A percentile compares a stretch with the other conserved stretches of the same genome.
These are phyloP conservation scores for Tulasnella sp. DNA, from an alignment of 768 basidiomycete species.

Conservation along the genomic window DNA sequence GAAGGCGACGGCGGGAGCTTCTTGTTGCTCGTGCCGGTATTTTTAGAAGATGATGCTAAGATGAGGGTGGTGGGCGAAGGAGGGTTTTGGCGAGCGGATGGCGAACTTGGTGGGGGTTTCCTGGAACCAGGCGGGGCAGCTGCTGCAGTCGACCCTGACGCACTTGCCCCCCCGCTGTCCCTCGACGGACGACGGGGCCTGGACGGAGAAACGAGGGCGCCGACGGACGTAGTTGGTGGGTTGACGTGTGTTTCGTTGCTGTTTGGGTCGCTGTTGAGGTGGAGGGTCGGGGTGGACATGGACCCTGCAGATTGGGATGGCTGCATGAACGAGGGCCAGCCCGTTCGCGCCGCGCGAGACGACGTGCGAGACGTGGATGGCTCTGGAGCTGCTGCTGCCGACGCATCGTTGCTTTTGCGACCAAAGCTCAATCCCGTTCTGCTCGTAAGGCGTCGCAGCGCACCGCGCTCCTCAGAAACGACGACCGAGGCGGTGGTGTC, in stretches of 20 bases:
- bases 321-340: conserved; percentile 43
- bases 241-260: conserved; percentile 43
- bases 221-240: neutral
- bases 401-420: conserved; percentile 11
- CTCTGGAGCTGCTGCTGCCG: neutral
- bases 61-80: conserved; percentile 15
- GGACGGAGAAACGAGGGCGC: conserved; percentile 37
- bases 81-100: neutral
- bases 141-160: conserved; percentile 29
- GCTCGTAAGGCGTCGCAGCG: conserved; percentile 7
- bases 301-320: conserved; percentile 68
- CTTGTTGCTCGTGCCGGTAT: conserved; percentile 7
- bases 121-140: too few relatives aligned
- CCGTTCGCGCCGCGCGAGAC: neutral
- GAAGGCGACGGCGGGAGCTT: conserved; percentile 28
- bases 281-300: conserved; percentile 69
- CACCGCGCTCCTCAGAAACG: neutral
- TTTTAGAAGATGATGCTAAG: conserved; percentile 14
- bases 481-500: neutral
- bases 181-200: conserved; percentile 41
- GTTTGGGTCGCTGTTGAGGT: conserved; percentile 45
- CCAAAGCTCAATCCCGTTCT: conserved; percentile 10
- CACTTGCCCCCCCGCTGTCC: conserved; percentile 37
- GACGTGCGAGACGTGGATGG: neutral
- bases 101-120: conserved; percentile 44